Percentiles rank a stretch among this genome's conserved stretches.
Evolutionary conservation across 495 filamentous ascomycete species (phyloP).

Genomic region (Penicillium angulare): DNA sequence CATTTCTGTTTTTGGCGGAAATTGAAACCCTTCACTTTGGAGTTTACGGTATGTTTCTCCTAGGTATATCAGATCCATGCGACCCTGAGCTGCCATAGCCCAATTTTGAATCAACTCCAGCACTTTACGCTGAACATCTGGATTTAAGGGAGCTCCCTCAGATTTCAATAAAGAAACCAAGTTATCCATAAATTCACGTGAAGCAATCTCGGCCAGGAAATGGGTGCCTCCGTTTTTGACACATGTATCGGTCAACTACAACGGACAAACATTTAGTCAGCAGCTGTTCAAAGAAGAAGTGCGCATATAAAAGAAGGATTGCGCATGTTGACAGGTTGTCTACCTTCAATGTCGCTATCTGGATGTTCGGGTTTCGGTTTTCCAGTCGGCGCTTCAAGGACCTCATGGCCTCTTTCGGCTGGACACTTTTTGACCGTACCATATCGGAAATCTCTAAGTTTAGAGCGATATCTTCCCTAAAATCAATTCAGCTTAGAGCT

Average conservation of each 20-base stretch:
- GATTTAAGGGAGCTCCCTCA: slow-evolving; percentile 72
- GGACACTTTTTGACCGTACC: slow-evolving; percentile 94
- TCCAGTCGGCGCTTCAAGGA: slow-evolving; percentile 90
- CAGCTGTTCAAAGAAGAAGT: slow-evolving; percentile 1
- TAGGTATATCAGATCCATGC: slow-evolving; percentile 79
- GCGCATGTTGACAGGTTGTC: neutral
- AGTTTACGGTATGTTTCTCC: slow-evolving; percentile 80
- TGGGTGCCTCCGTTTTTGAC: slow-evolving; percentile 98
- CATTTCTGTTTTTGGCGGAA: slow-evolving; percentile 84
- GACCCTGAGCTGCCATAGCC: slow-evolving; percentile 86
- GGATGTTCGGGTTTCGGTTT: slow-evolving; percentile 94
- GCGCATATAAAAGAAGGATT: slow-evolving; percentile 8
- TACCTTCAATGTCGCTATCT: slow-evolving; percentile 89
- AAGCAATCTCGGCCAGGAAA: slow-evolving; percentile 92
- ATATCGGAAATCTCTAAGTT: slow-evolving; percentile 97
- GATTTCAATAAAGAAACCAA: slow-evolving; percentile 84
- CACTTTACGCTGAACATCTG: slow-evolving; percentile 84
- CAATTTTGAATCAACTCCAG: slow-evolving; percentile 91
- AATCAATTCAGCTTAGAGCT: slow-evolving; percentile 1
- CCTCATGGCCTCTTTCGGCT: slow-evolving; percentile 96
- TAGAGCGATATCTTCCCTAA: slow-evolving; percentile 90
- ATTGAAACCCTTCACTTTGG: slow-evolving; percentile 80
- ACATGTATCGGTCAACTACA: slow-evolving; percentile 89
- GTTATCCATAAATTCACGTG: slow-evolving; percentile 97
- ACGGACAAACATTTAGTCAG: neutral